A percentile compares a stretch with the other conserved stretches of the same genome.
These are phyloP conservation scores for Solanum hybrid DNA, from an alignment of 305 asterid species.

Conservation along the genomic window DNA sequence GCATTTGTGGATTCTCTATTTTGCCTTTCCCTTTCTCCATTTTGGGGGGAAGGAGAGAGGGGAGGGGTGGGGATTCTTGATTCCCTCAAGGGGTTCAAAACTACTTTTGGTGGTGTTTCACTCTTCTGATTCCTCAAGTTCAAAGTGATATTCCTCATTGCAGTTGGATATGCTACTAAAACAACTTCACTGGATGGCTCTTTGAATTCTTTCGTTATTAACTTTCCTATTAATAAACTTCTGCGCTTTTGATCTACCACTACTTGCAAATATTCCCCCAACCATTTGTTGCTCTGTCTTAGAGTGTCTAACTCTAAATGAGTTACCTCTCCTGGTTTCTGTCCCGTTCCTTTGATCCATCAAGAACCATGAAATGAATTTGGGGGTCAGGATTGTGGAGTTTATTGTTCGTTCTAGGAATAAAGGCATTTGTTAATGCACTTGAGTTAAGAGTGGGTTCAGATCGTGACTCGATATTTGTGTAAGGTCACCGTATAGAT, in stretches of 20 bases:
- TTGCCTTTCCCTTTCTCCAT: neutral
- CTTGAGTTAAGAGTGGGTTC: neutral
- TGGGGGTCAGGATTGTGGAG: neutral
- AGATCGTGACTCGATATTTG: neutral
- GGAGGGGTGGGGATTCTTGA: neutral
- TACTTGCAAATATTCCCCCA: neutral
- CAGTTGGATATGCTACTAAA: neutral
- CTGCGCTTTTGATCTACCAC: neutral
- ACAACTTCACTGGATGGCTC: neutral
- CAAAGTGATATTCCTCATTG: neutral
- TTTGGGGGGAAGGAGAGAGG: neutral
- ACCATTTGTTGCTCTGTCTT: neutral
- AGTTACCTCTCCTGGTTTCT: neutral
- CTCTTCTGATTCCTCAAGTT: neutral
- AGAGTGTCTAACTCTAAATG: neutral
- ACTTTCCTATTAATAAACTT: neutral
- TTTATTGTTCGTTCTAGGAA: neutral
- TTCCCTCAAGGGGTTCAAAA: neutral
- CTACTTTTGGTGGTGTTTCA: neutral
- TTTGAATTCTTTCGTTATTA: neutral
- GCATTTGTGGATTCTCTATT: neutral
- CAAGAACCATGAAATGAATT: neutral
- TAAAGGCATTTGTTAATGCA: neutral
- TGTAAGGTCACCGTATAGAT: neutral
- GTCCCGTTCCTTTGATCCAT: neutral